These are phyloP conservation scores for Rhynchospora tenuis DNA, from an alignment of 176 grass and related monocot species.

Conservation along the genomic window DNA sequence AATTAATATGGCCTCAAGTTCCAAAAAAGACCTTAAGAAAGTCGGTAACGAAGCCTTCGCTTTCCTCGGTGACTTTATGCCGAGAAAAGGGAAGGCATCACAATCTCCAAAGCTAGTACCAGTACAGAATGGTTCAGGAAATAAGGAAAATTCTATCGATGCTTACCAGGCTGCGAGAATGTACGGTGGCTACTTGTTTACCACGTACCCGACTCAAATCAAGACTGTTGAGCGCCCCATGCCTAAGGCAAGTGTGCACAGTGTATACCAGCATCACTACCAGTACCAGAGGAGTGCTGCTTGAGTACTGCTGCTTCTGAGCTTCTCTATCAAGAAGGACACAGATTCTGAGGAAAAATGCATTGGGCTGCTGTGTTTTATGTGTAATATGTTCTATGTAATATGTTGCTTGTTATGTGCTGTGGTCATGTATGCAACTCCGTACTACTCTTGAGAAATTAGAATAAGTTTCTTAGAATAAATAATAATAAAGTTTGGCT, in stretches of 20 bases:
- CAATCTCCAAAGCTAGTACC: neutral
- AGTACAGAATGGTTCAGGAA: neutral
- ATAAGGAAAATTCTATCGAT: neutral
- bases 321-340: neutral
- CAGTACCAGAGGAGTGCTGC: neutral
- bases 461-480: neutral
- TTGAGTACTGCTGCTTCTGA: neutral
- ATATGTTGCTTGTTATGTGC: neutral
- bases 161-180: neutral
- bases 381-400: neutral
- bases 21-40: neutral
- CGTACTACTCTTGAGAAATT: neutral
- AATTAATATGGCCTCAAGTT: neutral
- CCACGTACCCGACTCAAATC: neutral
- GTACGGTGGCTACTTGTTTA: neutral
- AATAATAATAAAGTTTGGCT: neutral
- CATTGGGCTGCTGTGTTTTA: neutral
- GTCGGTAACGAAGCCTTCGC: neutral
- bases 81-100: neutral
- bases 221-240: neutral
- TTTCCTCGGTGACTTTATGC: neutral
- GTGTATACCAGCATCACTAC: neutral
- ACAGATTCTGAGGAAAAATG: neutral
- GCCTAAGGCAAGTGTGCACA: neutral
- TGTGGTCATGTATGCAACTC: neutral